phyloP scores from a whole-genome alignment of 225 moss, liverwort and hornwort genomes.

The Ulota crispa region DNA sequence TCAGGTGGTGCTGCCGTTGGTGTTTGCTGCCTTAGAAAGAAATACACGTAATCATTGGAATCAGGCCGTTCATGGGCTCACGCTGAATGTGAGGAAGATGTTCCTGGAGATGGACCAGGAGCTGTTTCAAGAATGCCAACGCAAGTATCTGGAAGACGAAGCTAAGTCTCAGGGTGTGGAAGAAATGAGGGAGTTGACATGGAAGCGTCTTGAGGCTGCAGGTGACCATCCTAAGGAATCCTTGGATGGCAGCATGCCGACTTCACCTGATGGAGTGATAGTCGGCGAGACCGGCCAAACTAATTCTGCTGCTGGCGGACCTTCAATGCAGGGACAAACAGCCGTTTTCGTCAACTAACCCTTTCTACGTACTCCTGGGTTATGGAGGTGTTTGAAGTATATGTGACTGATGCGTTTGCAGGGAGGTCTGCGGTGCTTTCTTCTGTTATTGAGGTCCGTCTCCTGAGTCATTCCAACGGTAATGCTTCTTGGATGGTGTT shows the following conservation, averaged over 20 bases:
- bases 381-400: slow-evolving; percentile 37
- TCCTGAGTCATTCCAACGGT: slow-evolving; percentile 42
- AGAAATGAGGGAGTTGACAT: slow-evolving; percentile 79
- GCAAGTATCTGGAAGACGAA: slow-evolving; percentile 92
- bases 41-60: slow-evolving; percentile 95
- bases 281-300: slow-evolving; percentile 30
- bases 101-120: slow-evolving; percentile 98
- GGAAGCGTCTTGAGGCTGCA: slow-evolving; percentile 93
- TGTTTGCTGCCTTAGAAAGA: slow-evolving; percentile 81
- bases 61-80: slow-evolving; percentile 93
- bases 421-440: slow-evolving; percentile 1
- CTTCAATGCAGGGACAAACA: slow-evolving; percentile 61
- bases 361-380: slow-evolving; percentile 4
- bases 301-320: slow-evolving; percentile 49
- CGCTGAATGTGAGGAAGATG: slow-evolving; percentile 94
- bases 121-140: slow-evolving; percentile 89
- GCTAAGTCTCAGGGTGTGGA: slow-evolving; percentile 72
- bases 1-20: slow-evolving; percentile 78
- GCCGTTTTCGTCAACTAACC: slow-evolving; percentile 67
- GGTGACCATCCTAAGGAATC: slow-evolving; percentile 33
- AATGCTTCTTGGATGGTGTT: slow-evolving; percentile 59
- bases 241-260: slow-evolving; percentile 36
- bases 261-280: slow-evolving; percentile 51
- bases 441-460: slow-evolving; percentile 23
- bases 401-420: neutral